phyloP scores from a whole-genome alignment of 768 basidiomycete species.

The Kockovaella imperatae region DNA sequence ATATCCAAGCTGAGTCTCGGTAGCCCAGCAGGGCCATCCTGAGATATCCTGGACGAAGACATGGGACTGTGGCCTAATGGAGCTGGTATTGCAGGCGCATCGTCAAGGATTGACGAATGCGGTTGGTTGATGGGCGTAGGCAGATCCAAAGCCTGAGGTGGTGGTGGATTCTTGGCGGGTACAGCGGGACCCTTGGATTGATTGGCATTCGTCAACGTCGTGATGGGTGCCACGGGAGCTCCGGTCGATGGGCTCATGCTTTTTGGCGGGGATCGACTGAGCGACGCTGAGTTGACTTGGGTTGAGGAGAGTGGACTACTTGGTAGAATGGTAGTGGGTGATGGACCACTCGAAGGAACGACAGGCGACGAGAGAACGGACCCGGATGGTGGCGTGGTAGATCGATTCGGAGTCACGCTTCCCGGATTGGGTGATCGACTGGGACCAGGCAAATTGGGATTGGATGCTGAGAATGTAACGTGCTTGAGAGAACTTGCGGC shows the following conservation, averaged over 20 bases:
- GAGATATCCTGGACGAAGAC: no score
- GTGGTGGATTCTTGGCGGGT: not conserved
- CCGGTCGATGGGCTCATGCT: constrained; percentile 5
- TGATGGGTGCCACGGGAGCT: constrained; percentile 17
- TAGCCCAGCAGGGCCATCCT: constrained; percentile 1
- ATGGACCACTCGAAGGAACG: no score
- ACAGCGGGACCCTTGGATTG: not conserved
- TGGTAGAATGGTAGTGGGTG: no score
- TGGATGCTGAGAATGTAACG: constrained; percentile 6
- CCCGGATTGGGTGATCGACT: no score
- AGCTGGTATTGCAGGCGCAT: no score
- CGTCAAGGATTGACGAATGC: no score
- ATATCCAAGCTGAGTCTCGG: constrained; percentile 28
- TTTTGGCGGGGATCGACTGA: not conserved
- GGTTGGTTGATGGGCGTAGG: not conserved
- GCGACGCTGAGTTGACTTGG: not conserved
- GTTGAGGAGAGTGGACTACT: no score
- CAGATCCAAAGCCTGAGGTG: not conserved
- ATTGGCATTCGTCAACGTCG: constrained; percentile 16
- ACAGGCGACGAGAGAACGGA: no score
- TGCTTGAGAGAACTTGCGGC: constrained; percentile 5
- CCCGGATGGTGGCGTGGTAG: no score
- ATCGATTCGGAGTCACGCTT: no score
- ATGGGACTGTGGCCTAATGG: no score
- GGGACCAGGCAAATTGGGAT: no score